Conservation (phyloP, 768 basidiomycete genomes). For the Lyophyllum semitale region DNA sequence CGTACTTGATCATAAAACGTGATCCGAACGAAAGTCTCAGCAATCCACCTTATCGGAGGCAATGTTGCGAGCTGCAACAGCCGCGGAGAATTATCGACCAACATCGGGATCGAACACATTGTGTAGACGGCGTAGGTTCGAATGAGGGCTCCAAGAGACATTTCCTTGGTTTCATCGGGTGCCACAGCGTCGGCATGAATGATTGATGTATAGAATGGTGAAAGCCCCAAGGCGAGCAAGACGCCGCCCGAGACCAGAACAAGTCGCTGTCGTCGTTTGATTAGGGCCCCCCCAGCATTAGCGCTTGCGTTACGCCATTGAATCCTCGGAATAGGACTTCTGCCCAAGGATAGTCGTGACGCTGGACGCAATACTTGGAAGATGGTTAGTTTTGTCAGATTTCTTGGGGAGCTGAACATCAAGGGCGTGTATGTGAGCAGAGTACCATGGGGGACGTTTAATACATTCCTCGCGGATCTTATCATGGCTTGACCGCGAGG, state of each 20-base stretch:
- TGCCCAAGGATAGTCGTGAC: neutral
- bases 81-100: conserved; percentile 76
- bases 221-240: conserved; percentile 15
- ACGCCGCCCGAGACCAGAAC: conserved; percentile 11
- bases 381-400: neutral
- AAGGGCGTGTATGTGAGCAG: neutral
- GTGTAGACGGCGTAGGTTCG: conserved; percentile 84
- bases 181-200: conserved; percentile 16
- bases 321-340: neutral
- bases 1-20: conserved; percentile 87
- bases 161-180: conserved; percentile 11
- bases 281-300: neutral
- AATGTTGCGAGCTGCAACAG: conserved; percentile 58
- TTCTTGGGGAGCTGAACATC: conserved; percentile 9
- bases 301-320: conserved; percentile 13
- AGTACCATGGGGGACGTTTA: neutral
- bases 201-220: conserved; percentile 10
- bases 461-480: conserved; percentile 12
- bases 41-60: conserved; percentile 63
- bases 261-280: conserved; percentile 1
- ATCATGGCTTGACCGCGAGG: neutral
- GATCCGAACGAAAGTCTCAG: conserved; percentile 66
- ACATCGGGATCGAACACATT: conserved; percentile 70
- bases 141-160: conserved; percentile 45
- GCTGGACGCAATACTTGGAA: neutral